Conservation (phyloP, 169 alveolate species). For the Cryptosporidium xiaoi region DNA sequence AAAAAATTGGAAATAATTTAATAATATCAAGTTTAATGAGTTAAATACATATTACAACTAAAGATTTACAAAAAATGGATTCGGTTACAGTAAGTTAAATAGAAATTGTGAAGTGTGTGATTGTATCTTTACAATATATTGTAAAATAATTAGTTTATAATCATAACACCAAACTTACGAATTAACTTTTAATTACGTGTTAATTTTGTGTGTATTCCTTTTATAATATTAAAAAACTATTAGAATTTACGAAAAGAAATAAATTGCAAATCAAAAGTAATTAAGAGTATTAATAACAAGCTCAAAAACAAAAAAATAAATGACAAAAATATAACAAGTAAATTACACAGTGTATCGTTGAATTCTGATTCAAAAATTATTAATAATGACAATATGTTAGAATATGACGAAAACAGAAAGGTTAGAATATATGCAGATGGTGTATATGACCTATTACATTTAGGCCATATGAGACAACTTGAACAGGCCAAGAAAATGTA, state of each 20-base stretch:
- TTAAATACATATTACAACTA: no score
- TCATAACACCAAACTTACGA: not conserved
- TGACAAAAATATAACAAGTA: not conserved
- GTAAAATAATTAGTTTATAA: not conserved
- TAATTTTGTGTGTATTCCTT: no score
- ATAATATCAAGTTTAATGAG: no score
- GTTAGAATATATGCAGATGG: constrained; percentile 90
- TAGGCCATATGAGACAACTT: constrained; percentile 96
- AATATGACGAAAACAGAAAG: constrained; percentile 80
- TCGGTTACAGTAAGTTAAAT: no score
- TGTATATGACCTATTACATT: constrained; percentile 95
- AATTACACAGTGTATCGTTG: not conserved
- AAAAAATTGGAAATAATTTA: no score
- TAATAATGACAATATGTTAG: constrained; percentile 46
- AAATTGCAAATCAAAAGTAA: not conserved
- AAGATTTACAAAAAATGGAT: no score
- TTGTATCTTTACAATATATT: no score
- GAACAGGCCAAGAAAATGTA: constrained; percentile 96
- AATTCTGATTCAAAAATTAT: constrained; percentile 1
- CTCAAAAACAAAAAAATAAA: not conserved
- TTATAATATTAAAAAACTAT: no score
- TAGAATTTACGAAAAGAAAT: not conserved
- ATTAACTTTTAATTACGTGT: not conserved
- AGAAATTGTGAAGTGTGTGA: no score
- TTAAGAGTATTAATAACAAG: not conserved